These are phyloP conservation scores for Verticillium dahliae DNA, from an alignment of 2,329 filamentous ascomycete genomes.

Conservation along the genomic window DNA sequence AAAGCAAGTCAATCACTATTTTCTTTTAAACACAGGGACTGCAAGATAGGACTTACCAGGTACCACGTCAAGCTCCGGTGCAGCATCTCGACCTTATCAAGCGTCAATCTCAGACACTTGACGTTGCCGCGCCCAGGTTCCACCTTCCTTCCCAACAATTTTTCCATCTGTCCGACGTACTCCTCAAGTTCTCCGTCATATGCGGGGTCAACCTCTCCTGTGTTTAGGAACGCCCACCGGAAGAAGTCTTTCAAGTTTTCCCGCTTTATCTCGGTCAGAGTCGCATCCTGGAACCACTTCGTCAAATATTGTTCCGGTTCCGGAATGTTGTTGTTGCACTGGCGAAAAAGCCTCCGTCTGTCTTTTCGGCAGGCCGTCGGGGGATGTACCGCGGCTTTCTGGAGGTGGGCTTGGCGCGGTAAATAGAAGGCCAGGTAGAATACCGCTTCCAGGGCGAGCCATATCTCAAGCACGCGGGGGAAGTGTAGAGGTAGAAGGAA, in stretches of 20 bases:
- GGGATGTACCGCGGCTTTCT: constrained; percentile 31
- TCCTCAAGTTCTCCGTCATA: constrained; percentile 29
- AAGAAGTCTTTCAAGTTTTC: constrained; percentile 63
- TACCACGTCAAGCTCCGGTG: constrained; percentile 62
- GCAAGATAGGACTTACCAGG: constrained; percentile 47
- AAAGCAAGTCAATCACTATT: constrained; percentile 3
- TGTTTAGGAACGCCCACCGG: constrained; percentile 61
- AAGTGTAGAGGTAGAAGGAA: constrained; percentile 16
- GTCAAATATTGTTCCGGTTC: constrained; percentile 50
- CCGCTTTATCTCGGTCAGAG: constrained; percentile 49
- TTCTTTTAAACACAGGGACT: constrained; percentile 34
- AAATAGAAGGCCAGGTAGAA: constrained; percentile 36
- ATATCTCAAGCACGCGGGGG: constrained; percentile 17
- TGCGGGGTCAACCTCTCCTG: constrained; percentile 25
- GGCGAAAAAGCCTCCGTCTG: constrained; percentile 48
- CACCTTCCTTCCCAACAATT: constrained; percentile 41
- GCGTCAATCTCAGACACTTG: constrained; percentile 52
- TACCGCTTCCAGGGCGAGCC: constrained; percentile 30
- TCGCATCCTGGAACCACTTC: constrained; percentile 61
- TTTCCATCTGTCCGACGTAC: constrained; percentile 45
- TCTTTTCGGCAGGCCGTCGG: constrained; percentile 34
- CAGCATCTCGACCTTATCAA: constrained; percentile 54
- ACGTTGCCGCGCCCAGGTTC: constrained; percentile 48
- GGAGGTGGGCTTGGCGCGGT: constrained; percentile 33
- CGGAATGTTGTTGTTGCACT: constrained; percentile 47